Conservation (phyloP, 1,284 basidiomycete genomes). For the Microbotryum silenes-acaulis region DNA sequence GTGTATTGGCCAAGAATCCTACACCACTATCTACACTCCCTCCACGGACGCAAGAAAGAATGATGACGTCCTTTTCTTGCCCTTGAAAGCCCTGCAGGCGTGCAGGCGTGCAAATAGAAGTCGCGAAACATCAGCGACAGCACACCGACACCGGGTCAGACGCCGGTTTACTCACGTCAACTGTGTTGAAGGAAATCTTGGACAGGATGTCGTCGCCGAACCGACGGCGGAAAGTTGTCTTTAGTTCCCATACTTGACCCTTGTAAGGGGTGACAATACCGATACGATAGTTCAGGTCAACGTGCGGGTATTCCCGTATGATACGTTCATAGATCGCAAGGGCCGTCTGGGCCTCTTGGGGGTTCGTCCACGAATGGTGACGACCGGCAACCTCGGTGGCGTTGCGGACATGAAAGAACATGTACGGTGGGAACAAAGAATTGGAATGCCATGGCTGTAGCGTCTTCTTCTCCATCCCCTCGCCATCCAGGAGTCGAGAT, state of each 20-base stretch:
- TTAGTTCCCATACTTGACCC: conserved; percentile 76
- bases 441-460: conserved; percentile 76
- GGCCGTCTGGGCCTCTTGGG: conserved; percentile 66
- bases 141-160: not conserved
- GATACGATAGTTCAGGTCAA: conserved; percentile 55
- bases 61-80: conserved; percentile 94
- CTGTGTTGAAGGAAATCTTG: conserved; percentile 89
- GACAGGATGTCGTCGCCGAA: conserved; percentile 67
- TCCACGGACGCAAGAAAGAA: conserved; percentile 81
- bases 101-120: not conserved
- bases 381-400: conserved; percentile 42
- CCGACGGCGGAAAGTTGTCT: conserved; percentile 57
- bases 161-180: conserved; percentile 45
- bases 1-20: conserved; percentile 62
- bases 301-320: conserved; percentile 52
- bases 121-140: not conserved
- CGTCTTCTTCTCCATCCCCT: conserved; percentile 77
- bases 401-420: conserved; percentile 69
- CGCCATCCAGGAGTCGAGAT: conserved; percentile 73
- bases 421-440: conserved; percentile 74
- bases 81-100: conserved; percentile 79
- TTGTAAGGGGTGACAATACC: conserved; percentile 95
- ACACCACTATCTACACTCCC: conserved; percentile 57
- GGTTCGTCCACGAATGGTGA: conserved; percentile 69
- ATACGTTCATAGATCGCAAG: conserved; percentile 72